These are phyloP conservation scores for Trichoderma polysporum DNA, from an alignment of 2,329 filamentous ascomycete species.

Conservation along the genomic window DNA sequence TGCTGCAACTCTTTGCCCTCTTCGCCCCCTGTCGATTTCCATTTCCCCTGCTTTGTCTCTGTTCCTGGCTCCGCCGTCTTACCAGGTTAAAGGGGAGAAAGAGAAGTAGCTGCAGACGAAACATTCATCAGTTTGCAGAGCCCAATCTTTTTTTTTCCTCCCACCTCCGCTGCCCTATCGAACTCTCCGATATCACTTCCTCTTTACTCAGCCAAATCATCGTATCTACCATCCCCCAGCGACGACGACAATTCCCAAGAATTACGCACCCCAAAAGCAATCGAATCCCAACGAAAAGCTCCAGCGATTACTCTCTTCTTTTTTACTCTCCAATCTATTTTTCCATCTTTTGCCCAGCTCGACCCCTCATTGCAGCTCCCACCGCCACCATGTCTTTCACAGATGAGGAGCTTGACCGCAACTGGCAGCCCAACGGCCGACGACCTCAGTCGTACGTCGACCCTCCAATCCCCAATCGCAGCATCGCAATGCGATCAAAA, in stretches of 20 bases:
- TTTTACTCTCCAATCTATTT: neutral
- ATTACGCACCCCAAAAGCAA: neutral
- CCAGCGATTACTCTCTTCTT: neutral
- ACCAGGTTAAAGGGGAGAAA: constrained; percentile 18
- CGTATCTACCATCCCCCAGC: constrained; percentile 10
- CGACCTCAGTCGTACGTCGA: constrained; percentile 79
- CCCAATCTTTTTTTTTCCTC: constrained; percentile 5
- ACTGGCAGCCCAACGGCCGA: constrained; percentile 76
- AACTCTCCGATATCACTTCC: constrained; percentile 2
- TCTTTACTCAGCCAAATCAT: neutral
- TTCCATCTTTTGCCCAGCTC: neutral
- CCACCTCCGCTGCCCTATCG: constrained; percentile 1
- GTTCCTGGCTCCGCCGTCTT: constrained; percentile 18
- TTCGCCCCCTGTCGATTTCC: constrained; percentile 13
- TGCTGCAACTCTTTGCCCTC: constrained; percentile 8
- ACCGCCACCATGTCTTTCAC: constrained; percentile 40
- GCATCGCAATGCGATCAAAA: neutral
- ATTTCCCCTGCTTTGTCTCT: constrained; percentile 16
- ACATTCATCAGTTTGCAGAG: constrained; percentile 20
- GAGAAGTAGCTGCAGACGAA: constrained; percentile 1
- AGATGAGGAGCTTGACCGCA: constrained; percentile 70
- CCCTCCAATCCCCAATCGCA: neutral
- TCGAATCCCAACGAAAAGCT: neutral
- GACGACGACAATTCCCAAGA: neutral
- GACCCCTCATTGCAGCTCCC: neutral